Evolutionary conservation across 129 eudicot genomes (phyloP).

Genomic region (Helichrysum umbraculigerum): DNA sequence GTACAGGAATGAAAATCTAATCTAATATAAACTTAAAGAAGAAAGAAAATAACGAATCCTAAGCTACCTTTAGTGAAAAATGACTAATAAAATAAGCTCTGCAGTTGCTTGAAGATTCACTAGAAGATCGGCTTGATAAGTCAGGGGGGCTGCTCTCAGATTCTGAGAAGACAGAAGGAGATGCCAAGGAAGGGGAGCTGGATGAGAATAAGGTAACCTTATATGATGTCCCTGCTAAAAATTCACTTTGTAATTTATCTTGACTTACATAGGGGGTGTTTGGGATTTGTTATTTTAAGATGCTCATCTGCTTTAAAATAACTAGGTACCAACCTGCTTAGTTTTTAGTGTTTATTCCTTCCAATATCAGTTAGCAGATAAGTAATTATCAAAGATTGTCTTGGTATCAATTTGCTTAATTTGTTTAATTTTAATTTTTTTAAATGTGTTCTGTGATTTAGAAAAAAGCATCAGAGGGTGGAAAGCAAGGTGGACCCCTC

Average conservation of each 20-base stretch:
- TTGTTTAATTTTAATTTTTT: background rate
- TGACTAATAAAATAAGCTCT: slow-evolving; percentile 7
- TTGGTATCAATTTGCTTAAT: background rate
- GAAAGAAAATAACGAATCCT: background rate
- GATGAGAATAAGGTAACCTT: slow-evolving; percentile 76
- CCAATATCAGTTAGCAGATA: background rate
- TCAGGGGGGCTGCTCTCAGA: slow-evolving; percentile 65
- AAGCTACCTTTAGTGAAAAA: background rate
- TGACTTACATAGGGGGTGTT: too few species aligned
- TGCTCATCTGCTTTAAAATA: too few species aligned
- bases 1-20: background rate
- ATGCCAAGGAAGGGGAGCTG: slow-evolving; percentile 73
- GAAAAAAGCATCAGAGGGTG: slow-evolving; percentile 89
- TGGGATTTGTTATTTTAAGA: too few species aligned
- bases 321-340: background rate
- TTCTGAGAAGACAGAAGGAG: slow-evolving; percentile 82
- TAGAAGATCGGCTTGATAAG: slow-evolving; percentile 92
- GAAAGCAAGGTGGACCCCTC: slow-evolving; percentile 82
- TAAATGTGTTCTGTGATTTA: slow-evolving; percentile 32
- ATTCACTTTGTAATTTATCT: background rate
- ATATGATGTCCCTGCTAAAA: background rate
- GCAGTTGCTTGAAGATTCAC: slow-evolving; percentile 91
- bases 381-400: background rate
- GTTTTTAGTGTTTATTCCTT: background rate
- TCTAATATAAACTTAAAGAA: background rate